Percentiles rank a stretch among this genome's conserved stretches.
These are phyloP conservation scores for Mollisia scopiformis DNA, from an alignment of 2,329 filamentous ascomycete genomes.

Conservation along the genomic window DNA sequence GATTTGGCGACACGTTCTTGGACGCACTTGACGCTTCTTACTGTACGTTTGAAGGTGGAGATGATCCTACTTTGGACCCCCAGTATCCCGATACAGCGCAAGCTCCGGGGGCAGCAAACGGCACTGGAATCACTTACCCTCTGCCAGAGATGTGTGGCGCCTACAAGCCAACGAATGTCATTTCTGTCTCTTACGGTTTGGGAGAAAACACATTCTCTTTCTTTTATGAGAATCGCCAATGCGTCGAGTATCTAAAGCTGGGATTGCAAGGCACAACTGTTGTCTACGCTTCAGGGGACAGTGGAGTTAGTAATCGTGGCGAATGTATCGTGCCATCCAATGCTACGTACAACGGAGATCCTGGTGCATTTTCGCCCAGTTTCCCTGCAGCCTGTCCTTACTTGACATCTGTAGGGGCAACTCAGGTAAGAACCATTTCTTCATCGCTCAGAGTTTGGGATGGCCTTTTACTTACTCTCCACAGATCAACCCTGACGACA, in stretches of 20 bases:
- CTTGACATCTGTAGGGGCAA: slow-evolving; percentile 67
- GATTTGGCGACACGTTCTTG: slow-evolving; percentile 35
- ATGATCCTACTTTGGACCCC: slow-evolving; percentile 44
- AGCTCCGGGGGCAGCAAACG: background rate
- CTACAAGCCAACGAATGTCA: slow-evolving; percentile 42
- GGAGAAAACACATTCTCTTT: slow-evolving; percentile 55
- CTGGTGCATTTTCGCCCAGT: slow-evolving; percentile 50
- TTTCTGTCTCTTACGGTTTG: slow-evolving; percentile 56
- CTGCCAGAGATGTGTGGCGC: slow-evolving; percentile 26
- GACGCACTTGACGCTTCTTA: slow-evolving; percentile 35
- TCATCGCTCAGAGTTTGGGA: background rate
- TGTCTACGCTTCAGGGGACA: slow-evolving; percentile 50
- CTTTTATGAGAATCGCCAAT: slow-evolving; percentile 55
- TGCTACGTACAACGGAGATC: background rate
- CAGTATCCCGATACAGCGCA: slow-evolving; percentile 4
- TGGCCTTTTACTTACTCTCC: background rate
- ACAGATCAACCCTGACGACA: background rate
- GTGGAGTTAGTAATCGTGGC: slow-evolving; percentile 39
- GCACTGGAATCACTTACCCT: background rate
- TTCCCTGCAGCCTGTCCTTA: slow-evolving; percentile 70
- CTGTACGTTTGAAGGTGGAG: slow-evolving; percentile 45
- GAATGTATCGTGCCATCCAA: background rate
- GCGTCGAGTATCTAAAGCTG: slow-evolving; percentile 54
- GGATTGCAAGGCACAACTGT: slow-evolving; percentile 49
- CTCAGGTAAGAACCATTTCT: slow-evolving; percentile 30